A percentile compares a stretch with the other conserved stretches of the same genome.
phyloP scores from a whole-genome alignment of 129 eudicot genomes.

The Kitagawia praeruptora region DNA sequence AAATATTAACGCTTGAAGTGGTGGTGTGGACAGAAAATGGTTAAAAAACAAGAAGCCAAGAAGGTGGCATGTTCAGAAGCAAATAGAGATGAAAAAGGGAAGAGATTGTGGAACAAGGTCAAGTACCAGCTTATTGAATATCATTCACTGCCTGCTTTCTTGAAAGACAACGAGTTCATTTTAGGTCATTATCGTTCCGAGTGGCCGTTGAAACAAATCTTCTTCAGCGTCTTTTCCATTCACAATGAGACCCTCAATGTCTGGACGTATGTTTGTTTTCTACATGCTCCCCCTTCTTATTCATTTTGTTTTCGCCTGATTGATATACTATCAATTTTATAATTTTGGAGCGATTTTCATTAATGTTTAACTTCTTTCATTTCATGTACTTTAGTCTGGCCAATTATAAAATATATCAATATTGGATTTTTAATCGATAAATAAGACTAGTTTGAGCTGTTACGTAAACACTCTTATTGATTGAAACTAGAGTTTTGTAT shows the following conservation, averaged over 20 bases:
- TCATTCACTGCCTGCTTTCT: constrained; percentile 72
- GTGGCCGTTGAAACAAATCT: constrained; percentile 72
- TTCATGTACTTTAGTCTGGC: too few relatives aligned
- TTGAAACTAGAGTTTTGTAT: too few relatives aligned
- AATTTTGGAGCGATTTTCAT: neutral
- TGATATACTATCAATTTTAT: neutral
- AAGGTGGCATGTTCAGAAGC: constrained; percentile 18
- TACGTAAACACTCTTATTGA: too few relatives aligned
- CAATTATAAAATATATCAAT: too few relatives aligned
- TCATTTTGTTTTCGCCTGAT: too few relatives aligned
- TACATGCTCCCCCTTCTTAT: too few relatives aligned
- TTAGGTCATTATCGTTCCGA: constrained; percentile 74
- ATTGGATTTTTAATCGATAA: too few relatives aligned
- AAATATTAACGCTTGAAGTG: too few relatives aligned
- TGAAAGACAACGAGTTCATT: constrained; percentile 91
- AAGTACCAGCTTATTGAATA: constrained; percentile 89
- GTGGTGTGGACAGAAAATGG: constrained; percentile 17
- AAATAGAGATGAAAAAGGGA: constrained; percentile 38
- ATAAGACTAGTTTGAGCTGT: too few relatives aligned
- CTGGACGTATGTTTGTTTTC: constrained; percentile 77
- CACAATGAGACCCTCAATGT: constrained; percentile 96
- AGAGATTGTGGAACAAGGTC: constrained; percentile 51
- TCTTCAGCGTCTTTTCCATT: constrained; percentile 69
- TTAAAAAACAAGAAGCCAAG: constrained; percentile 3
- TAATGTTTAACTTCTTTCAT: too few relatives aligned